Percentiles rank a stretch among this genome's conserved stretches.
Evolutionary conservation across 495 filamentous ascomycete genomes (phyloP).

Genomic region (Neurospora pannonica): DNA sequence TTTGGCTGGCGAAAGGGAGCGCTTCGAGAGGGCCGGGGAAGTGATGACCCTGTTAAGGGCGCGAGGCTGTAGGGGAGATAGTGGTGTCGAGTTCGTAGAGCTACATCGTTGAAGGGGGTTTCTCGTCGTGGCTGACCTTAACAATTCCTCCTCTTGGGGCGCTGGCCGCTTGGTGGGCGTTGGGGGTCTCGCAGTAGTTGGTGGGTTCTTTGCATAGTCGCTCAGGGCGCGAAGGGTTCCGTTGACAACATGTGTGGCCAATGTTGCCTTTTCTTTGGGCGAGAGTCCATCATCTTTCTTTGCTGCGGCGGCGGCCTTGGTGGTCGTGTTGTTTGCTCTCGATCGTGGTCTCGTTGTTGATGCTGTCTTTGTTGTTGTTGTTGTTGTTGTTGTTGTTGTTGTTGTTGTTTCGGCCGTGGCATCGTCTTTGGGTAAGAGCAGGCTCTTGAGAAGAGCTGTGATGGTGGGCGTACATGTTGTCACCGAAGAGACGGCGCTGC

Average conservation of each 20-base stretch:
- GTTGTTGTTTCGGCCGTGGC: conserved; percentile 14
- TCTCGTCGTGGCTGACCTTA: conserved; percentile 25
- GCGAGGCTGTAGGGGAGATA: conserved; percentile 42
- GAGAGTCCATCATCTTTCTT: conserved; percentile 32
- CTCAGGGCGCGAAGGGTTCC: conserved; percentile 60
- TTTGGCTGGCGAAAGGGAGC: conserved; percentile 17
- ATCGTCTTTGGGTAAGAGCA: conserved; percentile 34
- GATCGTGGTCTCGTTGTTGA: conserved; percentile 15
- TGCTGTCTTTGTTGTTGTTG: conserved; percentile 2
- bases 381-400: conserved; percentile 9
- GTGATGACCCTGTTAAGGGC: conserved; percentile 44
- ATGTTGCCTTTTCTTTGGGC: conserved; percentile 51
- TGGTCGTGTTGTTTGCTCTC: conserved; percentile 14
- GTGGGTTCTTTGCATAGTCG: conserved; percentile 52
- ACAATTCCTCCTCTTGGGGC: conserved; percentile 18
- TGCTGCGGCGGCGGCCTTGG: conserved; percentile 5
- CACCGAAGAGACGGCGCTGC: conserved; percentile 38
- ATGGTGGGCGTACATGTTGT: conserved; percentile 45
- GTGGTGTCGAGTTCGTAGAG: conserved; percentile 37
- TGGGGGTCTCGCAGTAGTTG: conserved; percentile 15
- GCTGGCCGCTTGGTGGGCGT: conserved; percentile 14
- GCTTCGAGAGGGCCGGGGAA: conserved; percentile 30
- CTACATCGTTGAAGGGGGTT: conserved; percentile 34
- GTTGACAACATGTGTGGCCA: conserved; percentile 81
- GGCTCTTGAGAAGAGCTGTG: conserved; percentile 37